Percentiles rank a stretch among this genome's conserved stretches.
phyloP scores from a whole-genome alignment of 441 rosid genomes.

The Pelargonium myrrhifolium region DNA sequence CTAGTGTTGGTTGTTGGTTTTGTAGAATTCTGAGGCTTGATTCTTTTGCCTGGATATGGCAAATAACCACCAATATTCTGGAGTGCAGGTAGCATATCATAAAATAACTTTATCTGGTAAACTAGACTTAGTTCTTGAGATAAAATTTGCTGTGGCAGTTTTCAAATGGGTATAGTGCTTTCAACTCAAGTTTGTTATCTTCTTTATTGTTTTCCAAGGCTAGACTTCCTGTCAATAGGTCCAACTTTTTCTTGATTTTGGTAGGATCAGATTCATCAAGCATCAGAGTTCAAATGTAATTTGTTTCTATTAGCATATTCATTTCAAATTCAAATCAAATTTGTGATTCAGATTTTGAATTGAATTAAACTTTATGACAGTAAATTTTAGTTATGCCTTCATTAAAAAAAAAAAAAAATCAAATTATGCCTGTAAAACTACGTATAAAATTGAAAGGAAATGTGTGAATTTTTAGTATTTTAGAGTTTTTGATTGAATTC shows the following conservation, averaged over 20 bases:
- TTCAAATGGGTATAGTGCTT: neutral
- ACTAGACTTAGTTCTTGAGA: neutral
- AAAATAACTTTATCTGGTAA: neutral
- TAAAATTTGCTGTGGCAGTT: neutral
- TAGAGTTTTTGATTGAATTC: neutral
- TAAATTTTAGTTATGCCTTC: neutral
- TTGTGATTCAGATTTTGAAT: neutral
- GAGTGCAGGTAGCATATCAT: conserved; percentile 49
- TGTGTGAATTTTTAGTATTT: neutral
- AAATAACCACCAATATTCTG: conserved; percentile 62
- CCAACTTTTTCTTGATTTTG: neutral
- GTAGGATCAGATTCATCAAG: neutral
- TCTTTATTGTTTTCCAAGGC: neutral
- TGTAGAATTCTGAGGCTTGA: conserved; percentile 28
- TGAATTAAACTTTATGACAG: neutral
- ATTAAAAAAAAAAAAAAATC: neutral
- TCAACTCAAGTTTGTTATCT: neutral
- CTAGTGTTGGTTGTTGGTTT: conserved; percentile 17
- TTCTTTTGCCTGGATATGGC: conserved; percentile 47
- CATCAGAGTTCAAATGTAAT: neutral
- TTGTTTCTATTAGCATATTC: neutral
- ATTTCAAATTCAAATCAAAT: neutral
- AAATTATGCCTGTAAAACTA: neutral
- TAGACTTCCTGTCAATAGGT: neutral
- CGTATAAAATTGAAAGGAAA: neutral